Evolutionary conservation across 768 basidiomycete species (phyloP).

Genomic region (Collybia sp.): DNA sequence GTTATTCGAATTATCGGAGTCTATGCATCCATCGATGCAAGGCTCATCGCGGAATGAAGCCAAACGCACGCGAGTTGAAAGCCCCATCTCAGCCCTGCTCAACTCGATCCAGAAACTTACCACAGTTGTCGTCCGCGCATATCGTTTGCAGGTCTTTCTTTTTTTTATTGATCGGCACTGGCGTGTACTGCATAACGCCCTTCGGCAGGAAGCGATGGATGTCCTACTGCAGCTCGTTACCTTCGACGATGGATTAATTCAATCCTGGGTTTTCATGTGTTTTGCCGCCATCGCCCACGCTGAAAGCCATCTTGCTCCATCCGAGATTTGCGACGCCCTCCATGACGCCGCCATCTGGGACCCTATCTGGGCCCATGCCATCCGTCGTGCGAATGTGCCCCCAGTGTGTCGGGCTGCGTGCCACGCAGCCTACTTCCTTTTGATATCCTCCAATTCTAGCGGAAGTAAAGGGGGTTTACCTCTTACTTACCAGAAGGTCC

Average conservation of each 20-base stretch:
- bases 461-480: constrained; percentile 15
- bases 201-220: constrained; percentile 53
- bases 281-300: constrained; percentile 67
- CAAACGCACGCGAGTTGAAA: constrained; percentile 54
- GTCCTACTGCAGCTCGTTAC: constrained; percentile 58
- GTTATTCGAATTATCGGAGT: constrained; percentile 65
- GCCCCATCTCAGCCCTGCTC: constrained; percentile 56
- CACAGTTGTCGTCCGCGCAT: constrained; percentile 29
- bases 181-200: constrained; percentile 49
- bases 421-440: constrained; percentile 57
- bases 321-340: constrained; percentile 2
- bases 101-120: constrained; percentile 35
- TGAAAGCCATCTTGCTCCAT: constrained; percentile 18
- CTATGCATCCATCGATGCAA: constrained; percentile 28
- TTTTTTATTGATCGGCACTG: constrained; percentile 85
- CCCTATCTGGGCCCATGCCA: constrained; percentile 76
- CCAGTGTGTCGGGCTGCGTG: constrained; percentile 76
- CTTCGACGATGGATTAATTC: constrained; percentile 57
- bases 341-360: constrained; percentile 57
- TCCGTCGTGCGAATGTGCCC: constrained; percentile 67
- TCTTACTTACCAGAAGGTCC: constrained; percentile 52
- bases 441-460: constrained; percentile 29
- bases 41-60: constrained; percentile 20
- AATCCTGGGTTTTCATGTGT: constrained; percentile 84
- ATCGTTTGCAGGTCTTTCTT: constrained; percentile 71